These are phyloP conservation scores for Triticum aestivum DNA, from an alignment of 176 grass and related monocot genomes.

Conservation along the genomic window IWGSC_CS_RefSeq_v2.1 NC_057799.1:58681048-58681547, in stretches of 20 bases:
- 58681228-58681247: slow-evolving; percentile 33
- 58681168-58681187: neutral
- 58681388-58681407: slow-evolving; percentile 94
- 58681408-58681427: slow-evolving; percentile 89
- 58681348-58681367: slow-evolving; percentile 93
- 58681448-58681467: neutral
- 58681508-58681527: slow-evolving; percentile 84
- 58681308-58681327: slow-evolving; percentile 79
- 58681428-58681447: neutral
- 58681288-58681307: slow-evolving; percentile 99
- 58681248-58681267: slow-evolving; percentile 98
- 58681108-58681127: slow-evolving; percentile 91
- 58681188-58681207: neutral
- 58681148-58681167: slow-evolving; percentile 63
- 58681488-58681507: slow-evolving; percentile 49
- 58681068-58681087: slow-evolving; percentile 83
- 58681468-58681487: neutral
- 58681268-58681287: slow-evolving; percentile 93
- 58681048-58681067: slow-evolving; percentile 96
- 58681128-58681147: slow-evolving; percentile 69
- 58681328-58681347: slow-evolving; percentile 98
- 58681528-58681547: slow-evolving; percentile 98
- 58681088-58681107: slow-evolving; percentile 87
- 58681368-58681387: slow-evolving; percentile 79
- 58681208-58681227: neutral